Evolutionary conservation across 768 basidiomycete genomes (phyloP).

Genomic region (Gymnopilus junonius): DNA sequence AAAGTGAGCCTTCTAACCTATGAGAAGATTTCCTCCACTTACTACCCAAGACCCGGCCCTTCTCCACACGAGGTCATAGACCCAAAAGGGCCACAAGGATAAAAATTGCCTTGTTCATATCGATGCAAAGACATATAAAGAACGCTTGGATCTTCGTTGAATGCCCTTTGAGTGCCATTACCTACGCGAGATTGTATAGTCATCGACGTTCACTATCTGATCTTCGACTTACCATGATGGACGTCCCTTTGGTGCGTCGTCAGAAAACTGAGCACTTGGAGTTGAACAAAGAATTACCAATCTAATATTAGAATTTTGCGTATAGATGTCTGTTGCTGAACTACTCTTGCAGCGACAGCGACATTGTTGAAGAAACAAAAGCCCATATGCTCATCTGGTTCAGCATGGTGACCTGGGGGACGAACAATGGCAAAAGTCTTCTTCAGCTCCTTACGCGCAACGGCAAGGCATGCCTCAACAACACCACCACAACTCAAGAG

Average conservation of each 20-base stretch:
- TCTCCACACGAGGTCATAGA: conserved; percentile 85
- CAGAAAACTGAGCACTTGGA: not conserved
- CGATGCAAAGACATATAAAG: conserved; percentile 95
- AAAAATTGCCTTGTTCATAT: conserved; percentile 90
- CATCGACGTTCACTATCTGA: not conserved
- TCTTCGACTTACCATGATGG: conserved; percentile 72
- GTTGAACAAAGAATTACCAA: conserved; percentile 63
- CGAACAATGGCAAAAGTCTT: conserved; percentile 95
- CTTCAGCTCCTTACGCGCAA: conserved; percentile 77
- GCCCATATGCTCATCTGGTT: conserved; percentile 98
- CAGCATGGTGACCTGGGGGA: conserved; percentile 98
- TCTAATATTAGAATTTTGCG: conserved; percentile 92
- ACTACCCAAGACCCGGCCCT: conserved; percentile 87
- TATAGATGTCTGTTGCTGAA: conserved; percentile 68
- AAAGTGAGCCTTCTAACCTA: conserved; percentile 10
- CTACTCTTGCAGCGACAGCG: conserved; percentile 86
- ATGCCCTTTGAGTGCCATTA: conserved; percentile 96
- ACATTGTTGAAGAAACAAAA: conserved; percentile 99
- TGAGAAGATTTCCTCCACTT: conserved; percentile 34
- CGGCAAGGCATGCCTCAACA: conserved; percentile 86
- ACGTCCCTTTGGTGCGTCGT: conserved; percentile 71
- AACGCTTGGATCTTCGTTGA: conserved; percentile 90
- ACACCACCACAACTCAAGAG: conserved; percentile 93
- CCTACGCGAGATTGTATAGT: conserved; percentile 50
- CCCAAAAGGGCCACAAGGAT: conserved; percentile 92